phyloP scores from a whole-genome alignment of 2,329 filamentous ascomycete species.

The Hypoxylon sp. region DNA sequence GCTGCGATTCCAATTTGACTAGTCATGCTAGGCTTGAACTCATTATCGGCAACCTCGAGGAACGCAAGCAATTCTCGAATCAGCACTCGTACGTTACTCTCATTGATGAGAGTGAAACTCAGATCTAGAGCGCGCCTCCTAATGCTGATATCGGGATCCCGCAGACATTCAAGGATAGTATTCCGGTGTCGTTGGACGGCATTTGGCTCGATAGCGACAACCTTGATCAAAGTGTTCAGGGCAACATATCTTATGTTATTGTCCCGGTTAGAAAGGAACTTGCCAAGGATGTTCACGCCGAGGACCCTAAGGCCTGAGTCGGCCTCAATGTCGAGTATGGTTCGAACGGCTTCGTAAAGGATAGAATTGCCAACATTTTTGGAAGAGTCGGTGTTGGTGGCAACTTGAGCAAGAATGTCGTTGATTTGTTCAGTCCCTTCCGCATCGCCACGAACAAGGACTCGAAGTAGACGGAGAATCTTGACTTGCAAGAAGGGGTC shows the following conservation, averaged over 20 bases:
- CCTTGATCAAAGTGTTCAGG: conserved; percentile 96
- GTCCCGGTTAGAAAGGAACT: conserved; percentile 97
- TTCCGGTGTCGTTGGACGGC: conserved; percentile 97
- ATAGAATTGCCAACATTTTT: conserved; percentile 99
- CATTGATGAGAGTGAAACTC: conserved; percentile 98
- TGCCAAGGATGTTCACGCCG: conserved; percentile 97
- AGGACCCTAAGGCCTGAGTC: conserved; percentile 94
- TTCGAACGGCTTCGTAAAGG: conserved; percentile 95
- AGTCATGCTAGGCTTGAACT: conserved; percentile 99
- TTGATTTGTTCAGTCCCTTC: conserved; percentile 97
- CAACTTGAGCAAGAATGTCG: conserved; percentile 96
- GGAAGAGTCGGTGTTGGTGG: conserved; percentile 96
- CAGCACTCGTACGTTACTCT: conserved; percentile 92
- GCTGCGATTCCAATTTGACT: conserved; percentile 97
- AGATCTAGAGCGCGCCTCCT: conserved; percentile 94
- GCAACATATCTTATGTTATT: conserved; percentile 99
- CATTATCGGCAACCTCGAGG: conserved; percentile 95
- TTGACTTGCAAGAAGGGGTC: conserved; percentile 99
- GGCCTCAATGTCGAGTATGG: conserved; percentile 97
- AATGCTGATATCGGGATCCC: conserved; percentile 98
- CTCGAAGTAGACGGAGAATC: conserved; percentile 86
- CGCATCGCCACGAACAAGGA: conserved; percentile 87
- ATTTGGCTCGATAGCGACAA: conserved; percentile 97
- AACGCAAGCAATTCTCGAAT: conserved; percentile 95
- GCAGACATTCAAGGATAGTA: conserved; percentile 94